Evolutionary conservation across 352 stramenopile genomes (phyloP).

Genomic region (Phytophthora lateralis): DNA sequence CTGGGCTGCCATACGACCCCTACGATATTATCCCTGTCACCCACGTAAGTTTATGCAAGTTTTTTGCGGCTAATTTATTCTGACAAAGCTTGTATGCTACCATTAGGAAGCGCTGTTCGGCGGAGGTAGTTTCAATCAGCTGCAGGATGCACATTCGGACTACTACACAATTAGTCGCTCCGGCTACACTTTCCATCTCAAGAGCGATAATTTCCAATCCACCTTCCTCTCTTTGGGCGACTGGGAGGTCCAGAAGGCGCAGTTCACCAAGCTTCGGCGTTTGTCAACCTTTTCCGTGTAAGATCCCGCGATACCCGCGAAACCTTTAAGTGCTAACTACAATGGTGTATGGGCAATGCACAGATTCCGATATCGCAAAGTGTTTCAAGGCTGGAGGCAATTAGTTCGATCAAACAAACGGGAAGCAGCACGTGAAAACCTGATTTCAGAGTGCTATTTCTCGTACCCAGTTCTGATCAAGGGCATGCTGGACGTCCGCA

Average conservation of each 20-base stretch:
- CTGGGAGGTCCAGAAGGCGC: conserved; percentile 60
- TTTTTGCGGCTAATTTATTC: background rate
- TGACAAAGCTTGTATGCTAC: background rate
- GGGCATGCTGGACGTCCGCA: conserved; percentile 41
- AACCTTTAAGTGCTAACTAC: background rate
- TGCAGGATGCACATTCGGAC: conserved; percentile 46
- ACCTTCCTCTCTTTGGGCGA: conserved; percentile 47
- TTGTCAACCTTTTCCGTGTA: conserved; percentile 62
- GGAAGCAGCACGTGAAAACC: conserved; percentile 42
- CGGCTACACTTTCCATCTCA: conserved; percentile 68
- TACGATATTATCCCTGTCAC: conserved; percentile 71
- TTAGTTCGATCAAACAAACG: conserved; percentile 52
- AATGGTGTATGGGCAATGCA: background rate
- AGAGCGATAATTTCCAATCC: conserved; percentile 48
- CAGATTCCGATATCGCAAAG: conserved; percentile 76
- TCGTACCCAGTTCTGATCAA: conserved; percentile 41
- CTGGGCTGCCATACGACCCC: conserved; percentile 54
- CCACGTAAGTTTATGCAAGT: conserved; percentile 38
- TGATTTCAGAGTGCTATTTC: conserved; percentile 60
- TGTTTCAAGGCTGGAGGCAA: conserved; percentile 62
- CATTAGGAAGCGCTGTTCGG: conserved; percentile 33
- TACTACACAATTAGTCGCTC: conserved; percentile 72
- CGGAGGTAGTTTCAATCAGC: conserved; percentile 30
- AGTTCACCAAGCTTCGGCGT: conserved; percentile 43
- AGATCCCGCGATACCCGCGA: background rate